Evolutionary conservation across 345 rosid species (phyloP).

Genomic region (Euphorbia lathyris): DNA sequence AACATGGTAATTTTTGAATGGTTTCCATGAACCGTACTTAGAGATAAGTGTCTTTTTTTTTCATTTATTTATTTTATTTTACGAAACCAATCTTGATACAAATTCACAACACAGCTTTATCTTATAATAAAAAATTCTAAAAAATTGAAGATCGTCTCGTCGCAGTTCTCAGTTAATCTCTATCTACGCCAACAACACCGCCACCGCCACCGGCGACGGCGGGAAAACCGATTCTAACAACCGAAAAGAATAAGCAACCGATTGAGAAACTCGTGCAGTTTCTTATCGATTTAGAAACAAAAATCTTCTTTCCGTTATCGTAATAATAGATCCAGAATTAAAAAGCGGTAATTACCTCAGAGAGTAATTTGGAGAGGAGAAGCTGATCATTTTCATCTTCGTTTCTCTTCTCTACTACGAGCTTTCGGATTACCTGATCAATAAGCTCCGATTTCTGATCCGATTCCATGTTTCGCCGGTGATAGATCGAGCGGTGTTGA

Average conservation of each 20-base stretch:
- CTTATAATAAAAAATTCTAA: neutral
- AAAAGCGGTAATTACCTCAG: constrained; percentile 42
- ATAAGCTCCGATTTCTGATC: constrained; percentile 38
- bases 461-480: constrained; percentile 36
- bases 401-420: constrained; percentile 40
- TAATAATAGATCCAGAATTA: neutral
- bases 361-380: constrained; percentile 53
- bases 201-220: neutral
- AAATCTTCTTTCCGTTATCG: neutral
- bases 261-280: neutral
- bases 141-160: neutral
- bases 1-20: too few relatives aligned
- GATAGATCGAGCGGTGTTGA: too few relatives aligned
- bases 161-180: neutral
- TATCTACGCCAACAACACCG: neutral
- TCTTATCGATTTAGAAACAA: neutral
- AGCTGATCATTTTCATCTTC: constrained; percentile 40
- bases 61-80: too few relatives aligned
- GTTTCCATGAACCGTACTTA: too few relatives aligned
- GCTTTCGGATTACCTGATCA: constrained; percentile 45
- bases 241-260: too few relatives aligned
- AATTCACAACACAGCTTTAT: too few relatives aligned
- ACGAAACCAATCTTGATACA: too few relatives aligned
- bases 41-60: too few relatives aligned
- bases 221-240: too few relatives aligned